phyloP scores from a whole-genome alignment of 441 rosid species.

The Corymbia calophylla region DNA sequence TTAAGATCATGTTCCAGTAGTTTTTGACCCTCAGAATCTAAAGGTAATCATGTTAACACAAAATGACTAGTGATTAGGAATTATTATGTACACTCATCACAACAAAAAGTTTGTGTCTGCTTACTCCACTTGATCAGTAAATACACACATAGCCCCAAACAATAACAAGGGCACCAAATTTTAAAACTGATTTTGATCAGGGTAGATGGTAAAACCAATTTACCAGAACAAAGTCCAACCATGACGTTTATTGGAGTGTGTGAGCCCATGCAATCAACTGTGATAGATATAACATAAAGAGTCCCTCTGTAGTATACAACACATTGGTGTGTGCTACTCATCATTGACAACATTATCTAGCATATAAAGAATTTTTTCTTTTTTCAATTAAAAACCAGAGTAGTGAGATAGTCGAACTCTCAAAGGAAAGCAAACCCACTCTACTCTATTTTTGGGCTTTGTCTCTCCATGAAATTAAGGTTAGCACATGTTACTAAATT shows the following conservation, averaged over 20 bases:
- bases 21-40: background rate
- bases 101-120: background rate
- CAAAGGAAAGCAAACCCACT: background rate
- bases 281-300: background rate
- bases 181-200: background rate
- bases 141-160: background rate
- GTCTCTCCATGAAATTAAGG: background rate
- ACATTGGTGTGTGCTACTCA: background rate
- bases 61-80: background rate
- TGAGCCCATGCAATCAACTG: background rate
- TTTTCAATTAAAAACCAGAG: background rate
- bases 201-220: background rate
- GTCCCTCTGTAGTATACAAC: background rate
- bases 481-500: background rate
- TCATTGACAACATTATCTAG: background rate
- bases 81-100: background rate
- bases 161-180: background rate
- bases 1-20: background rate
- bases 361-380: background rate
- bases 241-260: background rate
- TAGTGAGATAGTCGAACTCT: background rate
- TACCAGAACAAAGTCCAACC: background rate
- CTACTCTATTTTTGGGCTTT: background rate
- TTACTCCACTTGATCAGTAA: background rate
- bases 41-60: background rate